These are phyloP conservation scores for Trametes sanguinea DNA, from an alignment of 768 basidiomycete species.

Conservation along the genomic window DNA sequence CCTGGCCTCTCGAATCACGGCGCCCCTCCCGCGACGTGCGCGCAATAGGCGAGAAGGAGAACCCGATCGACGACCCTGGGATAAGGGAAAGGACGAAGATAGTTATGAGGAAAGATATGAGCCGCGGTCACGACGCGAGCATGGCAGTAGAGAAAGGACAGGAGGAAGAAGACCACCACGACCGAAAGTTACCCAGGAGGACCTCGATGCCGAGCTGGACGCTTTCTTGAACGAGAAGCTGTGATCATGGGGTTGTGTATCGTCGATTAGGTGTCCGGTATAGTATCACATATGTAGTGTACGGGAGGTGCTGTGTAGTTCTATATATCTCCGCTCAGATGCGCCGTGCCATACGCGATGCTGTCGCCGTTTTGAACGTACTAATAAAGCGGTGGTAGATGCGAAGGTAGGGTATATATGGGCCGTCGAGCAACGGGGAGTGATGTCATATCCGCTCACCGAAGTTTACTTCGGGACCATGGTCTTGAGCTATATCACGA, in stretches of 20 bases:
- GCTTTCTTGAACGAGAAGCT: slow-evolving; percentile 65
- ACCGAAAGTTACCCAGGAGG: slow-evolving; percentile 64
- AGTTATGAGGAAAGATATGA: slow-evolving; percentile 5
- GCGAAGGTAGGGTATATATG: too few species aligned
- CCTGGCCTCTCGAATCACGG: slow-evolving; percentile 49
- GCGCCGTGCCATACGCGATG: not conserved
- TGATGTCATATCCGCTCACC: not conserved
- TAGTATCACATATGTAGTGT: slow-evolving; percentile 7
- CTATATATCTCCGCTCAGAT: slow-evolving; percentile 13
- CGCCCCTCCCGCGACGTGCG: slow-evolving; percentile 46
- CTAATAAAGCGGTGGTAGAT: too few species aligned
- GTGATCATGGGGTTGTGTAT: slow-evolving; percentile 24
- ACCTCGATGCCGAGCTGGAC: slow-evolving; percentile 82
- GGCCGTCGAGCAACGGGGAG: too few species aligned
- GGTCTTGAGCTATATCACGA: slow-evolving; percentile 24
- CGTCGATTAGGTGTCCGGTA: slow-evolving; percentile 2
- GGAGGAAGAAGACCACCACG: slow-evolving; percentile 40
- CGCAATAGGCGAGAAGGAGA: slow-evolving; percentile 27
- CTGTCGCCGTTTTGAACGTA: not conserved
- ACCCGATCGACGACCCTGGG: slow-evolving; percentile 14
- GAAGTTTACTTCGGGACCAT: slow-evolving; percentile 20
- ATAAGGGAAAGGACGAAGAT: slow-evolving; percentile 25
- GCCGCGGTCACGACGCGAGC: slow-evolving; percentile 7
- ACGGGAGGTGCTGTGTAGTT: slow-evolving; percentile 5
- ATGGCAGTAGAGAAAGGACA: slow-evolving; percentile 29